Percentiles rank a stretch among this genome's conserved stretches.
Evolutionary conservation across 2,329 filamentous ascomycete genomes (phyloP).

Genomic region (Colletotrichum noveboracense): DNA sequence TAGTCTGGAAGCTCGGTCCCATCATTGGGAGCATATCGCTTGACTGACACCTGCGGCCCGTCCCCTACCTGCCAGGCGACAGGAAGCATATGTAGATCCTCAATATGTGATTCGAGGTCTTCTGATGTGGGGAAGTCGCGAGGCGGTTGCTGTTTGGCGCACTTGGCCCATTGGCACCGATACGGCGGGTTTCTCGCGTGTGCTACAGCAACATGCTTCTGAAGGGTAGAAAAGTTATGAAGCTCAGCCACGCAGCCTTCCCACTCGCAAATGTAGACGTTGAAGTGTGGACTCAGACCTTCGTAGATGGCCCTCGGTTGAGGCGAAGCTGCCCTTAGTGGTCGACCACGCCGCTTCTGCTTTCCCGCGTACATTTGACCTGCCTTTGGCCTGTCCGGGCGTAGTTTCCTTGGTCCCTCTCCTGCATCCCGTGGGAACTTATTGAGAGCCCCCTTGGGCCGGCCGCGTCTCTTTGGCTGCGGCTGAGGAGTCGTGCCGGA

Average conservation of each 20-base stretch:
- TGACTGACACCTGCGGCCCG: constrained; percentile 42
- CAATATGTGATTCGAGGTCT: constrained; percentile 55
- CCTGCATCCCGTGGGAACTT: constrained; percentile 7
- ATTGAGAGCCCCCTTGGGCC: constrained; percentile 48
- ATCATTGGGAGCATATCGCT: constrained; percentile 20
- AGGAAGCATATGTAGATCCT: constrained; percentile 57
- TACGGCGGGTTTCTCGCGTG: constrained; percentile 39
- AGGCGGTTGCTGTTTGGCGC: constrained; percentile 28
- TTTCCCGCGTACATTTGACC: constrained; percentile 30
- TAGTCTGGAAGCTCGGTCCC: constrained; percentile 47
- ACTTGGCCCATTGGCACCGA: constrained; percentile 47
- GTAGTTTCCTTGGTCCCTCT: constrained; percentile 23
- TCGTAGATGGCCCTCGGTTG: constrained; percentile 47
- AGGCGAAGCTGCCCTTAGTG: constrained; percentile 41
- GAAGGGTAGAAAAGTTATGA: constrained; percentile 65
- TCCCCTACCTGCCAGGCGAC: constrained; percentile 66
- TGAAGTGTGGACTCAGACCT: constrained; percentile 46
- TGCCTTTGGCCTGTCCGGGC: constrained; percentile 31
- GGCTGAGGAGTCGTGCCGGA: not conserved
- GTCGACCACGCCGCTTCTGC: constrained; percentile 49
- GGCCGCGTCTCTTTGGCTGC: constrained; percentile 41
- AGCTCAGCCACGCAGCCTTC: constrained; percentile 62
- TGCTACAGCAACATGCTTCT: constrained; percentile 56
- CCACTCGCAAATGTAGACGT: constrained; percentile 67
- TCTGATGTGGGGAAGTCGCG: constrained; percentile 16